Evolutionary conservation across 2,329 filamentous ascomycete genomes (phyloP), one percentile per base, ranked within the genome.

Genomic region (Pseudopyricularia javanii): DNA sequence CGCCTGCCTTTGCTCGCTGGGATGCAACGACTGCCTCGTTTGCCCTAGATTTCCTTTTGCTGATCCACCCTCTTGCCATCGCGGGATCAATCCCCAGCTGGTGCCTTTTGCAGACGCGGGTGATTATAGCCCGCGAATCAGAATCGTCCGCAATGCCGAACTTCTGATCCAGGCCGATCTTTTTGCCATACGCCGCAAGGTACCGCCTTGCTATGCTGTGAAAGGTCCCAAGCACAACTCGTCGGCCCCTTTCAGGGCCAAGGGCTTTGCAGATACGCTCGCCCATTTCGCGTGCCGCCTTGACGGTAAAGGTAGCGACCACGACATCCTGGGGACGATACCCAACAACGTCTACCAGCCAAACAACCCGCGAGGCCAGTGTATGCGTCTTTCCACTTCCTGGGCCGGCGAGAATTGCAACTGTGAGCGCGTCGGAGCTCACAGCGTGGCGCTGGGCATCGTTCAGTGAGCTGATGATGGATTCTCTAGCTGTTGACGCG

Each of bases 281-380:
- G 62, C 90, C 89, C 91, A 98, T 98, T 71, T 97, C 91, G 17
- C 74, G 80, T 17, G 91, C 88, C 1, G 93, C 91, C 67, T 97
- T 97, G 66, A 95, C 90, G 2, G 93, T 98, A 64, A 98, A 98
- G 0, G 91, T 97, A 56, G 91, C 93, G 55, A 96, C 91, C 55
- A 98, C 83, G 61, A 97, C 83, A 70, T 96, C 89, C 70, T 86
- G 82, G 62, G 91, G 91, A 54, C 81, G 78, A 60, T 88, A 80
- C 43, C 83, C 80, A 59, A 80, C 72, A 60, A 86, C 75, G 50
- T 84, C 79, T 52, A 96, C 78, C 30, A 96, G 80, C 75, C 91
- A 94, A 60, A 91, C 91, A 54, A 96, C 89, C 56, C 93, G 86
- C 47, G 91, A 88, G 0, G 91, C 95, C 52, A 98, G 75, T 1